Conservation (phyloP, 2,329 filamentous ascomycete species). For the Pseudopyricularia javanii region DNA sequence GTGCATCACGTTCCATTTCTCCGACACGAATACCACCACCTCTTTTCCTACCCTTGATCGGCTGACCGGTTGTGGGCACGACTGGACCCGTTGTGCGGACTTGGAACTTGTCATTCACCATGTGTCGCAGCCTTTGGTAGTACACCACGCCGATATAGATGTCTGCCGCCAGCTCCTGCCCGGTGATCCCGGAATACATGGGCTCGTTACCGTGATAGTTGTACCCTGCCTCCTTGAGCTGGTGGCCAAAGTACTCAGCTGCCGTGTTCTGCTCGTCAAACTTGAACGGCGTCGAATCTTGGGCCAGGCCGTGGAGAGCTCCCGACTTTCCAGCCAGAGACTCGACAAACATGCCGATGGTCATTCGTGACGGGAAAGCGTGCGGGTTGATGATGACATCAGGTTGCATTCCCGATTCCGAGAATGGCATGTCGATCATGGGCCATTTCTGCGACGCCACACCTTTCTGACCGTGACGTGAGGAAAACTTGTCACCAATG, state of each 20-base stretch:
- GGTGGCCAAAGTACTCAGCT: constrained; percentile 88
- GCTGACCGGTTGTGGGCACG: constrained; percentile 81
- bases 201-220: constrained; percentile 98
- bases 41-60: constrained; percentile 91
- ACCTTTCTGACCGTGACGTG: constrained; percentile 95
- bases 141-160: constrained; percentile 97
- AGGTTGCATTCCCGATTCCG: constrained; percentile 87
- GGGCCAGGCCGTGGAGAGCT: constrained; percentile 85
- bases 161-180: constrained; percentile 83
- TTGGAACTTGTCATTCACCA: constrained; percentile 99
- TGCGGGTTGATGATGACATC: constrained; percentile 99
- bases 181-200: constrained; percentile 96
- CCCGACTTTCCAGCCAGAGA: constrained; percentile 92
- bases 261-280: constrained; percentile 90
- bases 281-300: constrained; percentile 90
- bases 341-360: constrained; percentile 98
- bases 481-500: constrained; percentile 98
- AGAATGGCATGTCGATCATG: constrained; percentile 86
- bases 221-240: constrained; percentile 88
- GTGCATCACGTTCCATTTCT: constrained; percentile 95
- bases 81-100: constrained; percentile 92
- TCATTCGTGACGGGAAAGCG: constrained; percentile 99
- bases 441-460: constrained; percentile 96
- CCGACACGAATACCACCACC: constrained; percentile 98
- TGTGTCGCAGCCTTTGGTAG: constrained; percentile 95